Evolutionary conservation across 805 yeast genomes (phyloP), one percentile per base, ranked within the genome.

Genomic region (Candida tammaniensis): DNA sequence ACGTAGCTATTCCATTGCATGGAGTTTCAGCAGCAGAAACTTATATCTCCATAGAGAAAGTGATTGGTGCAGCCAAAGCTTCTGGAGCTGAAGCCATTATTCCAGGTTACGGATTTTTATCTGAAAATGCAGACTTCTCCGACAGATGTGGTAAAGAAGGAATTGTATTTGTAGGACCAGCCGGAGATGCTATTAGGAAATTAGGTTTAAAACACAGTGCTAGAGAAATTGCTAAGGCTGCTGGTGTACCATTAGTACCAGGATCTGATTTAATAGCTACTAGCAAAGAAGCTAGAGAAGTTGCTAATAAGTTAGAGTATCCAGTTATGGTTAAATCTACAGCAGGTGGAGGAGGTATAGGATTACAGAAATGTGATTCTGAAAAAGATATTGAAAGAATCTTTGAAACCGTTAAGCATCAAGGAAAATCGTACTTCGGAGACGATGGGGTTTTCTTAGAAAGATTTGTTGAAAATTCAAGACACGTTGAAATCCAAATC

Each of bases 321-420:
- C 98, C 98, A 18, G 78, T 91, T 21, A 91, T 91, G 98, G 86
- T 93, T 32, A 91, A 91, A 62, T 84, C 95, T 17, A 93, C 98
- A 42, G 98, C 98, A 17, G 98, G 98, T 57, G 98, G 98, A 54
- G 98, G 98, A 61, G 98, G 98, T 64, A 91, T 91, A 53, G 98
- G 98, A 45, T 68, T 91, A 48, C 97, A 91, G 60, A 85, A 88
- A 55, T 97, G 89, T 39, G 96, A 89, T 52, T 72, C 79, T 22
- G 85, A 76, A 47, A 78, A 59, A 13, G 97, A 93, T 40, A 79
- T 93, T 44, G 86, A 79, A 62, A 67, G 83, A 42, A 94, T 89
- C 10, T 91, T 87, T 61, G 84, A 78, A 51, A 82, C 95, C 7
- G 98, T 93, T 27, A 82, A 86, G 55, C 96, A 88, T 62, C 96